These are phyloP conservation scores for Exserohilum turcica DNA, from an alignment of 2,329 filamentous ascomycete genomes.

Conservation along the genomic window DNA sequence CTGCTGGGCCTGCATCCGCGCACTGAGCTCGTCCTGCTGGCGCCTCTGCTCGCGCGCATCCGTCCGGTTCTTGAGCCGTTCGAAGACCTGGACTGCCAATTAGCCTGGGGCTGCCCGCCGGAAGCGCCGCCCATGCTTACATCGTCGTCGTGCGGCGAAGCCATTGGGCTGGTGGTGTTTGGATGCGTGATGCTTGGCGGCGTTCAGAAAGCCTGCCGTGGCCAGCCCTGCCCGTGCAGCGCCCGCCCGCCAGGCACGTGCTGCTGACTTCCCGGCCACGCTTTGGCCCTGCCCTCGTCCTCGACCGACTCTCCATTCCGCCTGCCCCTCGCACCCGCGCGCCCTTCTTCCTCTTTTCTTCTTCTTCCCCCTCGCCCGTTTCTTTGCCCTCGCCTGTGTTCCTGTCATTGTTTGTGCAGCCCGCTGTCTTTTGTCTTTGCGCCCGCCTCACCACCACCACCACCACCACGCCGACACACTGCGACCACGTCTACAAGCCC, in stretches of 20 bases:
- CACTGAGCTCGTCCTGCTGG: conserved; percentile 64
- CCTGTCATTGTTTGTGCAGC: background rate
- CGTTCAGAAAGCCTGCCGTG: conserved; percentile 25
- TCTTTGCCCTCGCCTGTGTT: background rate
- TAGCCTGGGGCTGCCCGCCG: conserved; percentile 7
- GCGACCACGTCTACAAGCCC: conserved; percentile 3
- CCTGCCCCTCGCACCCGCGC: background rate
- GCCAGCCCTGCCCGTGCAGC: conserved; percentile 15
- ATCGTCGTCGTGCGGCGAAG: conserved; percentile 54
- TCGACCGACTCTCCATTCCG: background rate
- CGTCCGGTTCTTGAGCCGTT: conserved; percentile 62
- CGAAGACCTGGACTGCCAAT: conserved; percentile 59
- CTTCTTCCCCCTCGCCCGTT: background rate
- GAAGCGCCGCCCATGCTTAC: conserved; percentile 35
- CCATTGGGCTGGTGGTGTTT: conserved; percentile 47
- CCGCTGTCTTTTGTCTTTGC: conserved; percentile 6
- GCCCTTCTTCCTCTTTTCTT: background rate
- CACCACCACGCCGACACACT: conserved; percentile 3
- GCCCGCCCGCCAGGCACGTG: conserved; percentile 24
- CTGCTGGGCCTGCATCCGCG: conserved; percentile 62
- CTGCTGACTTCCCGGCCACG: conserved; percentile 5
- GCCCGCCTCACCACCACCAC: conserved; percentile 5
- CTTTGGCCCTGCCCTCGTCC: conserved; percentile 1
- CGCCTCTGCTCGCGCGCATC: conserved; percentile 65
- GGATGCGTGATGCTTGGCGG: conserved; percentile 35